A percentile compares a stretch with the other conserved stretches of the same genome.
Evolutionary conservation across 352 stramenopile genomes (phyloP).

Genomic region (Phytophthora melonis): DNA sequence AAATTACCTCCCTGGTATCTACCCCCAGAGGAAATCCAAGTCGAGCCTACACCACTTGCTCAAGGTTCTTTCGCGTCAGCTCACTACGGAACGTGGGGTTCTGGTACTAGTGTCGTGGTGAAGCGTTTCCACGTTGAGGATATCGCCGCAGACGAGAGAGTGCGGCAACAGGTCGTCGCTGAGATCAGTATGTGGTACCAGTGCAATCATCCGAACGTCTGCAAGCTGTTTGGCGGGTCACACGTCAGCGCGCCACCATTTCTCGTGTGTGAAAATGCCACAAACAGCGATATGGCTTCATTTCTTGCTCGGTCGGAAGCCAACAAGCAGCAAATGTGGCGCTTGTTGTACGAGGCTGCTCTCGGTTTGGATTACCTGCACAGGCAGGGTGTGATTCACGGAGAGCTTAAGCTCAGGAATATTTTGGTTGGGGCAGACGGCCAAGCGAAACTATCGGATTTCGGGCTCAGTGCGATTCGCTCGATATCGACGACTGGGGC

Average conservation of each 20-base stretch:
- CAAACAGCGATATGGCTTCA: constrained; percentile 20
- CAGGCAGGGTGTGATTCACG: neutral
- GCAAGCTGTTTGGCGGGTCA: constrained; percentile 41
- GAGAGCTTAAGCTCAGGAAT: neutral
- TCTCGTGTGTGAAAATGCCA: constrained; percentile 38
- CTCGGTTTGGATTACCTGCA: constrained; percentile 29
- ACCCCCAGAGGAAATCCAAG: constrained; percentile 16
- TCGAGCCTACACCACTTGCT: constrained; percentile 14
- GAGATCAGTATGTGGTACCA: constrained; percentile 36
- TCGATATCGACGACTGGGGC: neutral
- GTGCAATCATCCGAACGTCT: constrained; percentile 21
- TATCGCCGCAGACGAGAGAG: neutral
- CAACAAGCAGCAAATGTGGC: constrained; percentile 29
- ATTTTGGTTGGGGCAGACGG: neutral
- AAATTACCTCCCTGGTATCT: constrained; percentile 19
- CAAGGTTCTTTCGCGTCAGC: constrained; percentile 24
- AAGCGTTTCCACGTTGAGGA: constrained; percentile 32
- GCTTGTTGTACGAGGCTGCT: constrained; percentile 36
- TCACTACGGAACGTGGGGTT: constrained; percentile 28
- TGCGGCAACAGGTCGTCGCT: constrained; percentile 11
- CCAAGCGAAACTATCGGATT: neutral
- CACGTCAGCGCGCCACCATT: constrained; percentile 36
- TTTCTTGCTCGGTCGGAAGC: constrained; percentile 15
- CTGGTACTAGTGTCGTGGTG: constrained; percentile 35
- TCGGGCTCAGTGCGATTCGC: neutral